Conservation (phyloP, 768 basidiomycete species). For the Xerocomellus dryophilus region DNA sequence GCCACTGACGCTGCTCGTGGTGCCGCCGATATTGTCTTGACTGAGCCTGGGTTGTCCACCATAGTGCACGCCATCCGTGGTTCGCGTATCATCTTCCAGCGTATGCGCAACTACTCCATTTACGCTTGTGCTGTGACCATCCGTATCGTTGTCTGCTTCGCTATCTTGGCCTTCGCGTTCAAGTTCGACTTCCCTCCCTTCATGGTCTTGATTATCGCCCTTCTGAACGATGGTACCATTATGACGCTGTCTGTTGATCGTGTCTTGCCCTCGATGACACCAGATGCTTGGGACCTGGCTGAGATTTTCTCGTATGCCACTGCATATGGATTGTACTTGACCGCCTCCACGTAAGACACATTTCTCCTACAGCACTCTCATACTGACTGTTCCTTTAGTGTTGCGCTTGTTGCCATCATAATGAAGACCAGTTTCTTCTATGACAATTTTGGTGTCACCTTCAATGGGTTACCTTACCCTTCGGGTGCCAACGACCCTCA, state of each 20-base stretch:
- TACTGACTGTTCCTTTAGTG: conserved; percentile 37
- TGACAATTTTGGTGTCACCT: conserved; percentile 71
- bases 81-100: conserved; percentile 98
- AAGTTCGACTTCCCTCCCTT: conserved; percentile 99
- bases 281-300: conserved; percentile 92
- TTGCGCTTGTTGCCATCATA: conserved; percentile 80
- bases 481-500: conserved; percentile 53
- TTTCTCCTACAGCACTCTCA: neutral
- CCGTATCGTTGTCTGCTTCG: conserved; percentile 98
- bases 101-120: conserved; percentile 99
- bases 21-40: conserved; percentile 96
- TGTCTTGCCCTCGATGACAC: conserved; percentile 87
- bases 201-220: conserved; percentile 98
- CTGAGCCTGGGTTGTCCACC: conserved; percentile 97
- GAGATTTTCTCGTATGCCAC: conserved; percentile 97
- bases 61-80: conserved; percentile 99
- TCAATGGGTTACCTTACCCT: conserved; percentile 36
- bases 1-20: conserved; percentile 98
- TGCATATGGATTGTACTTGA: conserved; percentile 93
- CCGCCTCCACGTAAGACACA: conserved; percentile 75
- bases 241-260: conserved; percentile 98
- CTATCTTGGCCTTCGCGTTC: conserved; percentile 93
- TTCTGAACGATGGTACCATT: conserved; percentile 98
- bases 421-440: conserved; percentile 89
- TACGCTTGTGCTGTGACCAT: conserved; percentile 96